These are phyloP conservation scores for Colletotrichum sp. DNA, from an alignment of 2,329 filamentous ascomycete genomes.

Conservation along the genomic window DNA sequence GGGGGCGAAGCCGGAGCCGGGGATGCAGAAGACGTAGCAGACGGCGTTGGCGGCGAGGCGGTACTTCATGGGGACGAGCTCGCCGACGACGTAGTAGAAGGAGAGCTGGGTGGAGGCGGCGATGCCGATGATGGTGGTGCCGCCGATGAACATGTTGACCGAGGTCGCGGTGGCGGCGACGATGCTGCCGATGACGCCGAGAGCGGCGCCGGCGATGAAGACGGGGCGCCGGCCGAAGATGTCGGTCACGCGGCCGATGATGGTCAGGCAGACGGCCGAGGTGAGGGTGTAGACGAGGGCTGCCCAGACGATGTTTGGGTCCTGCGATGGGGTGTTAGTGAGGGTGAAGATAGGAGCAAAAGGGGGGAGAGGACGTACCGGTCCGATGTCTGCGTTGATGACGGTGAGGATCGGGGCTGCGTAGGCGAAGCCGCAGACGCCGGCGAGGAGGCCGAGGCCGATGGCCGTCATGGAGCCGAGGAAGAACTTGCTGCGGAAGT, in stretches of 20 bases:
- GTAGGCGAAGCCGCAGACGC: slow-evolving; percentile 31
- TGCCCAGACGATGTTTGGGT: slow-evolving; percentile 32
- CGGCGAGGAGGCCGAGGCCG: slow-evolving; percentile 29
- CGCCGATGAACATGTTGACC: slow-evolving; percentile 40
- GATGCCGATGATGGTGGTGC: slow-evolving; percentile 40
- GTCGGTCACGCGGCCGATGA: slow-evolving; percentile 31
- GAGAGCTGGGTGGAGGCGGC: slow-evolving; percentile 40
- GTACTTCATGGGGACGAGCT: slow-evolving; percentile 42
- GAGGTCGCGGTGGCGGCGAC: slow-evolving; percentile 39
- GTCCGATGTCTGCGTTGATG: slow-evolving; percentile 40
- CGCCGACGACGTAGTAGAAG: slow-evolving; percentile 39
- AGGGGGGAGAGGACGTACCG: not conserved
- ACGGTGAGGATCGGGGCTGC: slow-evolving; percentile 25
- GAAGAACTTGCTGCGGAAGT: slow-evolving; percentile 31
- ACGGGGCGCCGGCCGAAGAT: slow-evolving; percentile 33
- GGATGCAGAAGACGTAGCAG: slow-evolving; percentile 36
- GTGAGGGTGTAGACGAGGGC: slow-evolving; percentile 33
- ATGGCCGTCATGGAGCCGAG: slow-evolving; percentile 29
- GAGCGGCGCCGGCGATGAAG: slow-evolving; percentile 30
- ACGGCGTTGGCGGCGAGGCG: slow-evolving; percentile 35
- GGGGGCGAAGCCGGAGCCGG: slow-evolving; percentile 31
- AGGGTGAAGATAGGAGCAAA: not conserved
- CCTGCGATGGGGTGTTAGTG: not conserved
- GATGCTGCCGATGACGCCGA: slow-evolving; percentile 41
- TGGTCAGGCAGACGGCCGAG: slow-evolving; percentile 28